Conservation (phyloP, 495 filamentous ascomycete species). For the Schizothecium vesticola region DNA sequence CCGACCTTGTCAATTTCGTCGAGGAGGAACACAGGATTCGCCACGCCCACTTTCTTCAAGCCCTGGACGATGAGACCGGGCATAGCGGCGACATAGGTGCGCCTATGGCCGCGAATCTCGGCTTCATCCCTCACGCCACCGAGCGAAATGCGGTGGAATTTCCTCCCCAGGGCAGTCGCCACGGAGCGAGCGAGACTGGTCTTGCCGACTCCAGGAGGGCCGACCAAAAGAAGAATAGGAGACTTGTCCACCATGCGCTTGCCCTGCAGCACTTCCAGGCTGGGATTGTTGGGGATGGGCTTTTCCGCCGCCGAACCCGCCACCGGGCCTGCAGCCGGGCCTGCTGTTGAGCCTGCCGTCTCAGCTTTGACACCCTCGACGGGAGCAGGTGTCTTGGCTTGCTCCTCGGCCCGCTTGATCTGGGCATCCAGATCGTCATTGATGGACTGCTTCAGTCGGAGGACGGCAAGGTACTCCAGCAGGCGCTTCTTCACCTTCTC, state of each 20-base stretch:
- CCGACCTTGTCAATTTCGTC: slow-evolving; percentile 99
- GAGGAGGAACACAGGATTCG: slow-evolving; percentile 92
- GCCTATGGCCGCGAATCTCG: slow-evolving; percentile 90
- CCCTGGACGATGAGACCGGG: slow-evolving; percentile 92
- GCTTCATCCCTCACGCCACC: slow-evolving; percentile 95
- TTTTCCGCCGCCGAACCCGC: slow-evolving; percentile 20
- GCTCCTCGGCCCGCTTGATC: slow-evolving; percentile 61
- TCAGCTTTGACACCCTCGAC: slow-evolving; percentile 33
- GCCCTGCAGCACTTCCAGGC: slow-evolving; percentile 63
- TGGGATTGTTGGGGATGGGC: slow-evolving; percentile 47
- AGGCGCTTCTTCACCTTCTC: slow-evolving; percentile 97
- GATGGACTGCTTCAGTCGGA: slow-evolving; percentile 85
- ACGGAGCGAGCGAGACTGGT: slow-evolving; percentile 93
- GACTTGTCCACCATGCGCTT: slow-evolving; percentile 88
- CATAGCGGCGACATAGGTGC: slow-evolving; percentile 98
- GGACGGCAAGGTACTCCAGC: slow-evolving; percentile 90
- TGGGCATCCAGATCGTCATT: slow-evolving; percentile 75
- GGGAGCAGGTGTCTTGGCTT: slow-evolving; percentile 35
- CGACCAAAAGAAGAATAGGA: slow-evolving; percentile 88
- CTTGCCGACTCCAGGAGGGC: slow-evolving; percentile 94
- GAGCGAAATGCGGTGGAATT: slow-evolving; percentile 96
- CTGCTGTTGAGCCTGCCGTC: slow-evolving; percentile 5
- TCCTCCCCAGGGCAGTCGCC: slow-evolving; percentile 82
- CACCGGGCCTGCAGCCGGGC: slow-evolving; percentile 30
- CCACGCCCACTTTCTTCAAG: slow-evolving; percentile 90